These are phyloP conservation scores for Pneumocystis jirovecii DNA, from an alignment of 1,139 yeast species.

Conservation along the genomic window DNA sequence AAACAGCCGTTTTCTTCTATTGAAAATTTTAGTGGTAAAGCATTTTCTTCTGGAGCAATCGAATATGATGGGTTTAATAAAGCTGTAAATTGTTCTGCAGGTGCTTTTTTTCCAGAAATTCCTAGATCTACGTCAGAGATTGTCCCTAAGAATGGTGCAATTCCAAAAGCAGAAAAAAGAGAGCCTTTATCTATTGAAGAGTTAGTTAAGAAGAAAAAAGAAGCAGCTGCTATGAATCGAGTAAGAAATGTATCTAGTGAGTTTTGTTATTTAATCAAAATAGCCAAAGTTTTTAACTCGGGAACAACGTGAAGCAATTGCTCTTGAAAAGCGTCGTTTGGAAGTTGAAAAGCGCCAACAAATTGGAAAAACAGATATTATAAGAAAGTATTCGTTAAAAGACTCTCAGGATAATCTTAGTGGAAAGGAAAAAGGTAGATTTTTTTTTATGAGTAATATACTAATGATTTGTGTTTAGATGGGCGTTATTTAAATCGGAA, in stretches of 20 bases:
- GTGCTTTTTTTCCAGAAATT: not conserved
- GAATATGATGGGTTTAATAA: not conserved
- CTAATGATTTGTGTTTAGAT: not conserved
- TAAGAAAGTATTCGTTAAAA: not conserved
- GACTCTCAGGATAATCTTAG: not conserved
- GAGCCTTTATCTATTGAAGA: slow-evolving; percentile 15
- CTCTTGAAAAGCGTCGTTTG: slow-evolving; percentile 18
- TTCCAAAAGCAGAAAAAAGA: not conserved
- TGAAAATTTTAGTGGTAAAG: too few relatives aligned
- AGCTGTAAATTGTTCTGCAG: not conserved
- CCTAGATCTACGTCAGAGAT: not conserved
- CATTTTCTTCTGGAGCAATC: too few relatives aligned
- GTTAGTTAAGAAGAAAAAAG: slow-evolving; percentile 8
- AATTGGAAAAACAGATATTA: slow-evolving; percentile 5
- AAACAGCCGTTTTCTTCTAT: too few relatives aligned
- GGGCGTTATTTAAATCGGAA: not conserved
- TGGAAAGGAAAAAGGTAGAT: not conserved
- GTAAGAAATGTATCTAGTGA: slow-evolving; percentile 4
- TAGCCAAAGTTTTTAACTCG: slow-evolving; percentile 25
- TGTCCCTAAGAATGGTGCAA: not conserved
- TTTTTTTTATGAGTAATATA: not conserved
- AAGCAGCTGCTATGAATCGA: slow-evolving; percentile 7
- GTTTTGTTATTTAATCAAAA: not conserved
- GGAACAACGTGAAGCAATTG: slow-evolving; percentile 31
- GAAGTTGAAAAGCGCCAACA: slow-evolving; percentile 16